Conservation (phyloP, 2,329 filamentous ascomycete genomes). For the Mycosphaerella arachidis region DNA sequence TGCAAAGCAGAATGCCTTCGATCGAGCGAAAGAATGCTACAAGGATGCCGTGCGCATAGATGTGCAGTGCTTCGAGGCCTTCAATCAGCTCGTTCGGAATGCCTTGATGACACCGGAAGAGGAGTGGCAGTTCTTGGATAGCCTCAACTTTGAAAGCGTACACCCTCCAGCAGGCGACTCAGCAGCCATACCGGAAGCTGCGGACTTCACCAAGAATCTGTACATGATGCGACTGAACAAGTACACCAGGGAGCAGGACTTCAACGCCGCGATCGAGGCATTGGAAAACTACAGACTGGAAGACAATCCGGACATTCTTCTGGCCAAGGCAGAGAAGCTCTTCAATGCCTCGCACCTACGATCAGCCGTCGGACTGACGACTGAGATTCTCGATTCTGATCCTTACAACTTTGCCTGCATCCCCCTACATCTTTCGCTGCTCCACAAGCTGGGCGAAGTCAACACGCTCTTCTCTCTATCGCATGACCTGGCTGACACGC, state of each 20-base stretch:
- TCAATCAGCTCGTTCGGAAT: conserved; percentile 93
- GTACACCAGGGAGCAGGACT: conserved; percentile 80
- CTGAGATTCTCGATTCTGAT: conserved; percentile 73
- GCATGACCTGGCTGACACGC: conserved; percentile 86
- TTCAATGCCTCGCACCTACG: conserved; percentile 94
- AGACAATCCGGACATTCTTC: conserved; percentile 81
- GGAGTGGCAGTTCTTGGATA: conserved; percentile 84
- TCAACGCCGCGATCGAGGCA: conserved; percentile 81
- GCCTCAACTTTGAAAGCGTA: conserved; percentile 84
- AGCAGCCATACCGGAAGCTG: conserved; percentile 72
- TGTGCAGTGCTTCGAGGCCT: conserved; percentile 96
- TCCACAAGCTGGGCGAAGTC: conserved; percentile 81
- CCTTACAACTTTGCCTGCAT: conserved; percentile 87
- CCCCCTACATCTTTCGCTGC: conserved; percentile 83
- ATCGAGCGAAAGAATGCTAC: conserved; percentile 96
- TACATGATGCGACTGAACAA: conserved; percentile 95
- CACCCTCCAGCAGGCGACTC: conserved; percentile 56
- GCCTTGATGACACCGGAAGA: conserved; percentile 83
- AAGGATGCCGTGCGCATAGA: conserved; percentile 96
- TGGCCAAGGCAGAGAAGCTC: conserved; percentile 83
- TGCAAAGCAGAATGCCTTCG: conserved; percentile 94
- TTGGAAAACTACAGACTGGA: conserved; percentile 89
- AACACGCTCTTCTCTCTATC: conserved; percentile 88
- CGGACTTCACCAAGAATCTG: conserved; percentile 89
- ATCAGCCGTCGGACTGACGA: conserved; percentile 79